Conservation (phyloP, 306 rosid genomes). For the Erythrophleum fordii region DNA sequence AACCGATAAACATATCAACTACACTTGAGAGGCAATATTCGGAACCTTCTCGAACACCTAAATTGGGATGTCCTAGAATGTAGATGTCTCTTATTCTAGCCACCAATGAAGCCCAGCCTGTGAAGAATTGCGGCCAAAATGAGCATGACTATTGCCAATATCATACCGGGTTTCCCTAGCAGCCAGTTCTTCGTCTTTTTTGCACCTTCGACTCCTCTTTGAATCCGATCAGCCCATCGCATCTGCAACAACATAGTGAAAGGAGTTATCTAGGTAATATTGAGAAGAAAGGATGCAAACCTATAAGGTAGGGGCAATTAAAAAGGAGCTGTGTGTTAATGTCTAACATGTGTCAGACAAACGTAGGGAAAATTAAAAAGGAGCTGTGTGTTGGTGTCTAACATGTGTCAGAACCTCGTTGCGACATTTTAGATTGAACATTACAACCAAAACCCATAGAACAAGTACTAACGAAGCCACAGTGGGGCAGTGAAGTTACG, state of each 20-base stretch:
- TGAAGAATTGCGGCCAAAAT: constrained; percentile 83
- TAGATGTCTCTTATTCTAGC: constrained; percentile 48
- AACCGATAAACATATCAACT: not conserved
- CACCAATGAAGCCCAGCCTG: constrained; percentile 84
- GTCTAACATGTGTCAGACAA: not conserved
- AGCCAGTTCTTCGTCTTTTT: constrained; percentile 87
- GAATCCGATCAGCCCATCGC: constrained; percentile 93
- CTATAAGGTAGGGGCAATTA: no score
- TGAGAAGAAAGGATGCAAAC: not conserved
- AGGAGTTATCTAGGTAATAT: constrained; percentile 25
- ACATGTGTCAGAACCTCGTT: not conserved
- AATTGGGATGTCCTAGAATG: constrained; percentile 16
- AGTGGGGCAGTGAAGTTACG: not conserved
- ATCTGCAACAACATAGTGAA: constrained; percentile 58
- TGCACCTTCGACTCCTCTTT: constrained; percentile 78
- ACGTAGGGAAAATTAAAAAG: not conserved
- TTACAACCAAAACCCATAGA: not conserved
- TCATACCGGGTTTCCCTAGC: constrained; percentile 81
- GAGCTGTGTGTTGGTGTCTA: not conserved
- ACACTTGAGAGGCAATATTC: not conserved
- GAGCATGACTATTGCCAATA: constrained; percentile 84
- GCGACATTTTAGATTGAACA: not conserved
- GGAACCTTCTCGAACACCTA: constrained; percentile 22
- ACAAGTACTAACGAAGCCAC: not conserved
- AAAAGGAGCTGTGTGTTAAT: not conserved